These are phyloP conservation scores for Colletotrichum sp. DNA, from an alignment of 2,329 filamentous ascomycete species.

Conservation along the genomic window DNA sequence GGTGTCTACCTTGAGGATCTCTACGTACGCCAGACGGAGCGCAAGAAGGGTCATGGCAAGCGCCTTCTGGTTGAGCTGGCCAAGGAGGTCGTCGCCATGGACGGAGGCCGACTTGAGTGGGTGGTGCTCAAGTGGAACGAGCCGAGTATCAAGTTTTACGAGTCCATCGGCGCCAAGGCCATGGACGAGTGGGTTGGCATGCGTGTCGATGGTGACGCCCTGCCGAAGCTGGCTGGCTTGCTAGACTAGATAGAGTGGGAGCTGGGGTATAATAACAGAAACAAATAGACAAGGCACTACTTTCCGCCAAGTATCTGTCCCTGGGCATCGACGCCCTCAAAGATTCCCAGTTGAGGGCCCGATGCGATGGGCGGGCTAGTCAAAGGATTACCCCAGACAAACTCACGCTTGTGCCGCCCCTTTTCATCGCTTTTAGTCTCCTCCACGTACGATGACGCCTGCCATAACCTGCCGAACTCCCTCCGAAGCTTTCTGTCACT, in stretches of 20 bases:
- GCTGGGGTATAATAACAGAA: not conserved
- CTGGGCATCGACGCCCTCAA: conserved; percentile 46
- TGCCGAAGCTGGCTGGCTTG: conserved; percentile 64
- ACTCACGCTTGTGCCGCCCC: conserved; percentile 32
- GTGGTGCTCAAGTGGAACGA: conserved; percentile 92
- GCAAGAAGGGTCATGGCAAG: conserved; percentile 82
- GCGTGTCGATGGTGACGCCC: conserved; percentile 71
- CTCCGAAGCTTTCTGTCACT: conserved; percentile 50
- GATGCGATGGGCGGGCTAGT: conserved; percentile 33
- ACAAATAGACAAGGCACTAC: not conserved
- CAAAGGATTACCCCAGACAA: conserved; percentile 51
- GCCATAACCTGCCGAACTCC: conserved; percentile 52
- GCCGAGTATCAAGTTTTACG: conserved; percentile 88
- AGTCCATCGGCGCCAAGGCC: conserved; percentile 68
- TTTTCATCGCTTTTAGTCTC: conserved; percentile 24
- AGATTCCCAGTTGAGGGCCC: conserved; percentile 46
- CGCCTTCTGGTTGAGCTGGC: conserved; percentile 77
- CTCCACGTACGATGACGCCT: conserved; percentile 46
- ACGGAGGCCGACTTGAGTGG: conserved; percentile 85
- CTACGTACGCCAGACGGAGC: conserved; percentile 75
- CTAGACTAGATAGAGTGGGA: conserved; percentile 29
- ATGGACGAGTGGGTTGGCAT: conserved; percentile 78
- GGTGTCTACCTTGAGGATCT: conserved; percentile 95
- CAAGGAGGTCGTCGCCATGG: conserved; percentile 75
- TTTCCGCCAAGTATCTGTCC: conserved; percentile 21